A percentile compares a stretch with the other conserved stretches of the same genome.
These are phyloP conservation scores for Atkinsonella texensis DNA, from an alignment of 2,329 filamentous ascomycete species.

Conservation along the genomic window DNA sequence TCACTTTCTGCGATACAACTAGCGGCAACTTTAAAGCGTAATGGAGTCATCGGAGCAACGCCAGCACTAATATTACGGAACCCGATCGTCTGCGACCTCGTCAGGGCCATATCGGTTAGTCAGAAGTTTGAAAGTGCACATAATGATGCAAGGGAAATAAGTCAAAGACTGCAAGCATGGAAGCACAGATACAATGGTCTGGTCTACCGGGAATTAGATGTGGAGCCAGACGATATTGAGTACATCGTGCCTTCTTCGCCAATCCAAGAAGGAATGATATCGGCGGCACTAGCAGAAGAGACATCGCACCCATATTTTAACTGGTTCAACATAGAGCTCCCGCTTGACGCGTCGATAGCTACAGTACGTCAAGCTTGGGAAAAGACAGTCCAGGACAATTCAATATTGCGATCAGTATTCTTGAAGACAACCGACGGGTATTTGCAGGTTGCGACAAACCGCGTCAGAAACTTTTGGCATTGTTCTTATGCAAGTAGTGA, in stretches of 20 bases:
- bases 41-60: slow-evolving; percentile 47
- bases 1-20: slow-evolving; percentile 74
- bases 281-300: slow-evolving; percentile 46
- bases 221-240: slow-evolving; percentile 47
- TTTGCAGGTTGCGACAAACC: slow-evolving; percentile 55
- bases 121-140: neutral
- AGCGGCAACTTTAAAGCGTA: slow-evolving; percentile 47
- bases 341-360: slow-evolving; percentile 27
- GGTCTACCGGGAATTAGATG: slow-evolving; percentile 39
- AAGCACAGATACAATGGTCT: slow-evolving; percentile 45
- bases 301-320: slow-evolving; percentile 61
- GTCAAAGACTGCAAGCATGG: slow-evolving; percentile 51
- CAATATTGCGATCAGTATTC: slow-evolving; percentile 65
- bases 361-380: slow-evolving; percentile 47
- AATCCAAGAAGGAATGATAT: slow-evolving; percentile 77
- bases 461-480: slow-evolving; percentile 30
- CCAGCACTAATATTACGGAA: slow-evolving; percentile 58
- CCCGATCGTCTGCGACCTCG: slow-evolving; percentile 36
- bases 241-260: slow-evolving; percentile 73
- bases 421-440: slow-evolving; percentile 62
- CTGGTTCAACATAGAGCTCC: slow-evolving; percentile 51
- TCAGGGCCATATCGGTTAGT: slow-evolving; percentile 19
- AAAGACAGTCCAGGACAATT: slow-evolving; percentile 33
- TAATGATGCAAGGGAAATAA: slow-evolving; percentile 31
- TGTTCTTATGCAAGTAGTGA: slow-evolving; percentile 17